Evolutionary conservation across 768 basidiomycete genomes (phyloP).

Genomic region (Pilatotrama ljubarskyi): DNA sequence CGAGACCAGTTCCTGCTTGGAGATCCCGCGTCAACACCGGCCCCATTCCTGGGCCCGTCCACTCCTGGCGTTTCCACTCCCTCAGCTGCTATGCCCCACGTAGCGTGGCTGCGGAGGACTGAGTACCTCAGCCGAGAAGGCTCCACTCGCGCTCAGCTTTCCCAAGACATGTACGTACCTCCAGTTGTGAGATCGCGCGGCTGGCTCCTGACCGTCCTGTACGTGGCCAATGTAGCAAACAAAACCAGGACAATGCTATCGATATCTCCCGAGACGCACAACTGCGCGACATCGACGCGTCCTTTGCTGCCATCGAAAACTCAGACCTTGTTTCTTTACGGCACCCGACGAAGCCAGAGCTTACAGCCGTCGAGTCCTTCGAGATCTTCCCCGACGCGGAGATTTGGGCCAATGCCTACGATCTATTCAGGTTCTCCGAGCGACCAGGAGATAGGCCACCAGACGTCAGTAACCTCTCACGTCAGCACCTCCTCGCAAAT

Average conservation of each 20-base stretch:
- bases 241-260: constrained; percentile 43
- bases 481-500: not conserved
- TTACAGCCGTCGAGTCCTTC: constrained; percentile 78
- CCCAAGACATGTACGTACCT: constrained; percentile 56
- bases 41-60: constrained; percentile 39
- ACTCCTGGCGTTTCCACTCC: constrained; percentile 46
- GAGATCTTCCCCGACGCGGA: constrained; percentile 82
- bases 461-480: constrained; percentile 49
- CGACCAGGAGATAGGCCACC: constrained; percentile 75
- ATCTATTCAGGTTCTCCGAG: constrained; percentile 83
- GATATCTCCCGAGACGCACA: constrained; percentile 78
- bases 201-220: not conserved
- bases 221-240: constrained; percentile 43
- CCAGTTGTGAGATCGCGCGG: constrained; percentile 1
- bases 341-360: constrained; percentile 77
- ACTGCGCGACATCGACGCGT: constrained; percentile 74
- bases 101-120: constrained; percentile 91
- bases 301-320: constrained; percentile 64
- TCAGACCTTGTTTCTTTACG: constrained; percentile 60
- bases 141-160: constrained; percentile 41
- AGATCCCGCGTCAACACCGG: constrained; percentile 53
- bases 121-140: constrained; percentile 79
- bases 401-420: constrained; percentile 89
- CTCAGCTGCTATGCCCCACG: constrained; percentile 49
- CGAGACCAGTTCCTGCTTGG: constrained; percentile 75